A percentile compares a stretch with the other conserved stretches of the same genome.
Conservation (phyloP, 2,329 filamentous ascomycete species). For the Monilinia fructigena region DNA sequence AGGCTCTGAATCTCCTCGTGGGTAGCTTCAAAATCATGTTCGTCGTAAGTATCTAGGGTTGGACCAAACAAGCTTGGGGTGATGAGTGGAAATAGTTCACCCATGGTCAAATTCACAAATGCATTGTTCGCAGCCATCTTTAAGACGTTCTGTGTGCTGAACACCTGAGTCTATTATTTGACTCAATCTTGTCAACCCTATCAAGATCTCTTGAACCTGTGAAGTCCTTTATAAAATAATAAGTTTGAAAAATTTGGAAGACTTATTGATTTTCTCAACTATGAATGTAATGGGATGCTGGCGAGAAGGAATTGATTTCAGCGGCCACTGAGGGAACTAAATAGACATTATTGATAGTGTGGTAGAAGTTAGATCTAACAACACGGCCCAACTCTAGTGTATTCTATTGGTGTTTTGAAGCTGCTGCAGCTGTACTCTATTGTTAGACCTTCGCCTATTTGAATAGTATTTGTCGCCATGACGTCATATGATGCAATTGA, state of each 20-base stretch:
- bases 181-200: background rate
- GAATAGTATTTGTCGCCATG: background rate
- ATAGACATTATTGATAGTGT: background rate
- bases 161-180: background rate
- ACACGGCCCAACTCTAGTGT: background rate
- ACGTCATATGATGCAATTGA: background rate
- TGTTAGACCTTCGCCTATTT: background rate
- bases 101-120: background rate
- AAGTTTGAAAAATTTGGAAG: background rate
- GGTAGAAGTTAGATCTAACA: background rate
- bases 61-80: background rate
- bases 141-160: background rate
- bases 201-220: too few relatives aligned
- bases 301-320: background rate
- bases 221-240: background rate
- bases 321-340: background rate
- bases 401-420: background rate
- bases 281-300: background rate
- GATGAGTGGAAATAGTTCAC: too few relatives aligned
- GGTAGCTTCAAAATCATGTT: background rate
- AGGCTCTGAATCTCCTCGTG: background rate
- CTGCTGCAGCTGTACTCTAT: background rate
- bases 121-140: background rate
- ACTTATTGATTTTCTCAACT: background rate
- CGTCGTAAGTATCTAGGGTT: background rate